A percentile compares a stretch with the other conserved stretches of the same genome.
Evolutionary conservation across 2,329 filamentous ascomycete genomes (phyloP).

Genomic region (Alternaria brassicicola): DNA sequence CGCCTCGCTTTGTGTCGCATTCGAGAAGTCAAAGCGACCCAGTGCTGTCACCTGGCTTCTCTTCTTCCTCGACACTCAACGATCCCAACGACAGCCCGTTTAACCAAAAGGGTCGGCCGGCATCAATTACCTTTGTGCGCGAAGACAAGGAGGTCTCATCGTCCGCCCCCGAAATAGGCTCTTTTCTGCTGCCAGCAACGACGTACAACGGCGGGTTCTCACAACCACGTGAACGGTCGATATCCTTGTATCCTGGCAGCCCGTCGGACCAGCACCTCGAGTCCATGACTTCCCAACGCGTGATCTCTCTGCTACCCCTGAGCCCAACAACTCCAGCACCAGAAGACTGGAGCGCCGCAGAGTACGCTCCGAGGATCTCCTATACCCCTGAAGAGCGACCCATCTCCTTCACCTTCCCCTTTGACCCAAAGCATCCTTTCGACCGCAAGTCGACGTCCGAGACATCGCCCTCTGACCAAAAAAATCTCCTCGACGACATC

Average conservation of each 20-base stretch:
- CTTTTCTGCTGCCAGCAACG: constrained; percentile 31
- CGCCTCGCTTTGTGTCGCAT: constrained; percentile 21
- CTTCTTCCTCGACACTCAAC: constrained; percentile 23
- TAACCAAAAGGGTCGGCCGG: constrained; percentile 11
- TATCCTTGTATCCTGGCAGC: constrained; percentile 18
- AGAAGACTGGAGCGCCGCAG: background rate
- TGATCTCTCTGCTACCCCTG: constrained; percentile 11
- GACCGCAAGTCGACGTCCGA: constrained; percentile 19
- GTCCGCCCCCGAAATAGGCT: constrained; percentile 18
- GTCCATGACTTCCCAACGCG: background rate
- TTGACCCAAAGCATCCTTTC: constrained; percentile 21
- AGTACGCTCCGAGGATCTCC: constrained; percentile 11
- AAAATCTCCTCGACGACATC: constrained; percentile 30
- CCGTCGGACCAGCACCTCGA: constrained; percentile 1
- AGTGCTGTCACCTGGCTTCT: constrained; percentile 28
- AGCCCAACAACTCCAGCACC: constrained; percentile 8
- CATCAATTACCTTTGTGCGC: constrained; percentile 20
- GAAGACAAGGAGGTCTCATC: constrained; percentile 17
- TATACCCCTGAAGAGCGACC: constrained; percentile 23
- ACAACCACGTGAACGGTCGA: constrained; percentile 12
- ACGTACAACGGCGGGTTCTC: constrained; percentile 28
- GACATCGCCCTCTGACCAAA: constrained; percentile 13
- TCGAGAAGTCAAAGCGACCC: constrained; percentile 32
- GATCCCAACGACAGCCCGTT: constrained; percentile 19
- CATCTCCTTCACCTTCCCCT: constrained; percentile 24